Evolutionary conservation across 1,284 basidiomycete species (phyloP).

Genomic region (Leucoagaricus sp.): DNA sequence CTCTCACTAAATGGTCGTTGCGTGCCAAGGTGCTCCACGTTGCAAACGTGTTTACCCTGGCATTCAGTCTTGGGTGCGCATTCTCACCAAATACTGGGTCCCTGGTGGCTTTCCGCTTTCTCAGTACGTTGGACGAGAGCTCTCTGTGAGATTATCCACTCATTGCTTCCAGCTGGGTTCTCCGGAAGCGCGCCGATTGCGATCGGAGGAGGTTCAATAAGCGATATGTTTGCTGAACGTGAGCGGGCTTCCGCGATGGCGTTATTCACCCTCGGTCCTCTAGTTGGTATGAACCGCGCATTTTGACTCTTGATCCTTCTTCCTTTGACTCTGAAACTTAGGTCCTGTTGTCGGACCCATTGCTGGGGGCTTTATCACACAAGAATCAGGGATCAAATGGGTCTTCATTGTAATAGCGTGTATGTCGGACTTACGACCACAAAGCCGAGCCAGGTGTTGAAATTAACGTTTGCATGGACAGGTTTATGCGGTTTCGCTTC

Average conservation of each 20-base stretch:
- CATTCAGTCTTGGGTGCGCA: slow-evolving; percentile 71
- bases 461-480: no score
- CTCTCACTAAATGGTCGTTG: slow-evolving; percentile 13
- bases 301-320: neutral
- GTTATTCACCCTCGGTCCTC: slow-evolving; percentile 60
- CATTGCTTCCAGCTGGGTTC: slow-evolving; percentile 48
- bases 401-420: slow-evolving; percentile 62
- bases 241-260: slow-evolving; percentile 70
- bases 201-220: slow-evolving; percentile 60
- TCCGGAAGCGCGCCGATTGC: slow-evolving; percentile 63
- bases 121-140: slow-evolving; percentile 50
- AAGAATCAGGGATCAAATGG: slow-evolving; percentile 58
- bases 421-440: no score
- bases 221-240: slow-evolving; percentile 61
- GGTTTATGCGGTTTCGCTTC: slow-evolving; percentile 44
- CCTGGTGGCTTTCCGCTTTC: slow-evolving; percentile 68
- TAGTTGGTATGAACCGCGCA: slow-evolving; percentile 45
- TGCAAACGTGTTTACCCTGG: slow-evolving; percentile 61
- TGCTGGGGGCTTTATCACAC: slow-evolving; percentile 62
- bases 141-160: no score
- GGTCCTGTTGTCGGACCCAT: slow-evolving; percentile 60
- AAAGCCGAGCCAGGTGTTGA: no score
- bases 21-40: slow-evolving; percentile 62
- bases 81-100: slow-evolving; percentile 58
- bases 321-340: slow-evolving; percentile 1